Evolutionary conservation across 2,329 filamentous ascomycete genomes (phyloP).

Genomic region (Pestalotiopsis sp.): DNA sequence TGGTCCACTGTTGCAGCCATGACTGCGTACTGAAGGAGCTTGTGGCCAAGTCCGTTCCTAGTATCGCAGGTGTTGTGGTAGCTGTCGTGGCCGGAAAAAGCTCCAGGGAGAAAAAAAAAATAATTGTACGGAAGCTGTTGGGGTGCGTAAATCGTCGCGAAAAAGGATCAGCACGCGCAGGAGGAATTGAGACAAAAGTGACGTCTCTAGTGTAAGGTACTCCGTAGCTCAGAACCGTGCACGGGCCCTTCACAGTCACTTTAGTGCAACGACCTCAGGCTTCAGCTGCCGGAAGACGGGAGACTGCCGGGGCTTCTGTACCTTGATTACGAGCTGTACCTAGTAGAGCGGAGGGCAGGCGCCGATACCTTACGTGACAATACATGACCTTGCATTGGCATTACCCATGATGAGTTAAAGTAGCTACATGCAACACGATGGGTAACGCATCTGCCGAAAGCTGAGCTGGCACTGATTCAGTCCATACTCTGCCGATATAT

Average conservation of each 20-base stretch:
- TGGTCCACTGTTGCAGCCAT: conserved; percentile 88
- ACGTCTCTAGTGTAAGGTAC: conserved; percentile 2
- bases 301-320: no score
- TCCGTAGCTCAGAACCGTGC: neutral
- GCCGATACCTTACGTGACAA: no score
- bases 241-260: neutral
- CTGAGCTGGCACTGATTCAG: no score
- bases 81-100: neutral
- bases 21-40: neutral
- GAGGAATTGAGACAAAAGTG: neutral
- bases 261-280: no score
- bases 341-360: no score
- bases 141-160: neutral
- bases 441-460: no score
- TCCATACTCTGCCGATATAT: no score
- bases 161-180: neutral
- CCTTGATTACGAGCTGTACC: no score
- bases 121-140: neutral
- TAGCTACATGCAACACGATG: no score
- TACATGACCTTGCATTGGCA: no score
- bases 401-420: no score
- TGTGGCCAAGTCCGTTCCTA: neutral
- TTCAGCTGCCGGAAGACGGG: neutral
- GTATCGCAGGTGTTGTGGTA: neutral
- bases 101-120: neutral